Percentiles rank a stretch among this genome's conserved stretches.
These are phyloP conservation scores for Tagetes patula DNA, from an alignment of 129 eudicot species.

Conservation along the genomic window DNA sequence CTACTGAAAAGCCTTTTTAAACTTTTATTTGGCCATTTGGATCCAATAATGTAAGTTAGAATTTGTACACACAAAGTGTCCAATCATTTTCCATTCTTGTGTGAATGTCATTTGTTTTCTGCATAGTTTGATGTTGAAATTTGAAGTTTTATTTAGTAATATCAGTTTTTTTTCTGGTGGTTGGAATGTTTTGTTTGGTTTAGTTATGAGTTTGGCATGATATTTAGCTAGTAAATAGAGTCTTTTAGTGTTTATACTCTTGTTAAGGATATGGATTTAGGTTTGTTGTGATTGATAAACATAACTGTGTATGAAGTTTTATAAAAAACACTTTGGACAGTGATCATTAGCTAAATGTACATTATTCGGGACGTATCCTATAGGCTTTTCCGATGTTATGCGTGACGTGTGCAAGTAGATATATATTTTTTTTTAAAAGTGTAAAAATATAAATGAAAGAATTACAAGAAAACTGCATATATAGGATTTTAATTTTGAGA, in stretches of 20 bases:
- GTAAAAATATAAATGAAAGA: constrained; percentile 3
- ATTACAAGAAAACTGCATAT: not conserved
- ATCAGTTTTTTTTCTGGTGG: constrained; percentile 15
- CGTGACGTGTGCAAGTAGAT: not conserved
- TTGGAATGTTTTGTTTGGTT: constrained; percentile 3
- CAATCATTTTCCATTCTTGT: constrained; percentile 27
- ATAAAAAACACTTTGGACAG: not conserved
- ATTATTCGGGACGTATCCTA: not conserved
- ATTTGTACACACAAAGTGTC: constrained; percentile 20
- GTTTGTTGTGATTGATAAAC: constrained; percentile 9
- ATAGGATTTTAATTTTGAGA: not conserved
- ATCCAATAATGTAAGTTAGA: constrained; percentile 19
- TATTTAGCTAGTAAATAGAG: not conserved
- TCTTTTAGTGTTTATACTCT: not conserved
- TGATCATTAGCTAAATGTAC: constrained; percentile 7
- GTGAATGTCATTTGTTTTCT: constrained; percentile 14
- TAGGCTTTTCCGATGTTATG: constrained; percentile 10
- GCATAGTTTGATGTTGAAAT: constrained; percentile 21
- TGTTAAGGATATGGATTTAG: not conserved
- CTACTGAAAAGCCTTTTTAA: constrained; percentile 12
- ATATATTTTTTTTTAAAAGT: not conserved
- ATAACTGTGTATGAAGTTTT: not conserved
- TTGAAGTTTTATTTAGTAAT: constrained; percentile 4
- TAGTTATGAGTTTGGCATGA: constrained; percentile 10
- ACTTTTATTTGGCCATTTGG: not conserved